Evolutionary conservation across 768 basidiomycete genomes (phyloP).

Genomic region (Tricholomella constricta): DNA sequence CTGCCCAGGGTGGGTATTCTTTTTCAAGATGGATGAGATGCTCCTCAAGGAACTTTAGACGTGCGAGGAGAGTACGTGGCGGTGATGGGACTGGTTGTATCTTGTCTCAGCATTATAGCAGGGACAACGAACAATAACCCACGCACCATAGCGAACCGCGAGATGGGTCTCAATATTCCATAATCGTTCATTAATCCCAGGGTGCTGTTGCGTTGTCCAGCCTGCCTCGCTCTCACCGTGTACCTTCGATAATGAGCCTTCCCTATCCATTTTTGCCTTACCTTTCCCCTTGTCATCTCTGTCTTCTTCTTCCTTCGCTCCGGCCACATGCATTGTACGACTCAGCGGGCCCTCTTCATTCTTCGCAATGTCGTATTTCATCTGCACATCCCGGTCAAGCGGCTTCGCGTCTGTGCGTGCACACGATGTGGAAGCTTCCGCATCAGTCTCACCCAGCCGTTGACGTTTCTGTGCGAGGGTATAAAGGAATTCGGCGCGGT

Average conservation of each 20-base stretch:
- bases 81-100: constrained; percentile 61
- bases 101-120: not conserved
- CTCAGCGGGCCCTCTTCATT: constrained; percentile 78
- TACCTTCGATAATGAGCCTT: constrained; percentile 5
- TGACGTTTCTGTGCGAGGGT: constrained; percentile 57
- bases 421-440: constrained; percentile 48
- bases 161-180: constrained; percentile 71
- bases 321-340: constrained; percentile 43
- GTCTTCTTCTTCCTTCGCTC: not conserved
- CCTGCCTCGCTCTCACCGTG: constrained; percentile 15
- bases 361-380: constrained; percentile 87
- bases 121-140: not conserved
- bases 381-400: constrained; percentile 73
- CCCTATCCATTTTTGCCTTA: constrained; percentile 16
- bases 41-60: constrained; percentile 73
- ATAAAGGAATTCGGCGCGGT: constrained; percentile 72
- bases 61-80: constrained; percentile 62
- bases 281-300: constrained; percentile 10
- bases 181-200: constrained; percentile 65
- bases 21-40: constrained; percentile 77
- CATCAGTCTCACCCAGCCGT: constrained; percentile 31
- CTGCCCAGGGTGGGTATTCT: constrained; percentile 87
- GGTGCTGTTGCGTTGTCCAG: constrained; percentile 48
- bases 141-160: constrained; percentile 71
- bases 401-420: constrained; percentile 74